Percentiles rank a stretch among this genome's conserved stretches.
Conservation (phyloP, 2,329 filamentous ascomycete species). For the Cercospora beticola region DNA sequence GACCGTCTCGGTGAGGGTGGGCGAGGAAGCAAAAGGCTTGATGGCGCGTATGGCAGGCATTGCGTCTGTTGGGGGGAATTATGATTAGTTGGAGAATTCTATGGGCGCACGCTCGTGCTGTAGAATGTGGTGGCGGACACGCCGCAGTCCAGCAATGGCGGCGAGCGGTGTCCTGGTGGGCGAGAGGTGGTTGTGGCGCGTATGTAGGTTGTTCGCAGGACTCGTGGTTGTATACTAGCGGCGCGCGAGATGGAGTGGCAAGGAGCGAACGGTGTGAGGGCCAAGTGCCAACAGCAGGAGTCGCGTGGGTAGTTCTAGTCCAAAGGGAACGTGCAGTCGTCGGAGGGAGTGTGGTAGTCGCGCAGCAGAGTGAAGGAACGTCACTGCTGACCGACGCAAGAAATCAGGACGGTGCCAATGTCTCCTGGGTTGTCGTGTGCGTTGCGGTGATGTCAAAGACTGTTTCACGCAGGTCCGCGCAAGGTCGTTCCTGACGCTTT, state of each 20-base stretch:
- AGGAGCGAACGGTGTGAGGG: slow-evolving; percentile 5
- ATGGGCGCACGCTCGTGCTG: slow-evolving; percentile 13
- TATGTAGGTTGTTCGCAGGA: neutral
- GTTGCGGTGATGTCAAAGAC: slow-evolving; percentile 11
- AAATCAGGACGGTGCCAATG: neutral
- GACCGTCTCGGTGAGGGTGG: slow-evolving; percentile 50
- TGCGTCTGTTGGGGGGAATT: slow-evolving; percentile 42
- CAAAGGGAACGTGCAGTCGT: neutral
- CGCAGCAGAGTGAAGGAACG: neutral
- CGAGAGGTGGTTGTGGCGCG: neutral
- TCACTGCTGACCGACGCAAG: neutral
- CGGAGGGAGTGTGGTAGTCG: neutral
- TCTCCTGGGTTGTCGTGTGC: neutral
- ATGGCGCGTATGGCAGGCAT: slow-evolving; percentile 62
- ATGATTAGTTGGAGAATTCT: slow-evolving; percentile 32
- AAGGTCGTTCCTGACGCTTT: neutral
- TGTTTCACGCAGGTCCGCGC: slow-evolving; percentile 1
- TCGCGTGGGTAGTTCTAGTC: neutral
- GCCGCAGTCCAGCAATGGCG: slow-evolving; percentile 12
- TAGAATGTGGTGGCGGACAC: slow-evolving; percentile 9
- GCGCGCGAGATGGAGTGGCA: slow-evolving; percentile 9
- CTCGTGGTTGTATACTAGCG: neutral
- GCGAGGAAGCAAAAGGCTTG: slow-evolving; percentile 57
- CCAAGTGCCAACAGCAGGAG: neutral
- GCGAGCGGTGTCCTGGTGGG: slow-evolving; percentile 5